Evolutionary conservation across 805 yeast species (phyloP).

Genomic region (Starmerella sp.): DNA sequence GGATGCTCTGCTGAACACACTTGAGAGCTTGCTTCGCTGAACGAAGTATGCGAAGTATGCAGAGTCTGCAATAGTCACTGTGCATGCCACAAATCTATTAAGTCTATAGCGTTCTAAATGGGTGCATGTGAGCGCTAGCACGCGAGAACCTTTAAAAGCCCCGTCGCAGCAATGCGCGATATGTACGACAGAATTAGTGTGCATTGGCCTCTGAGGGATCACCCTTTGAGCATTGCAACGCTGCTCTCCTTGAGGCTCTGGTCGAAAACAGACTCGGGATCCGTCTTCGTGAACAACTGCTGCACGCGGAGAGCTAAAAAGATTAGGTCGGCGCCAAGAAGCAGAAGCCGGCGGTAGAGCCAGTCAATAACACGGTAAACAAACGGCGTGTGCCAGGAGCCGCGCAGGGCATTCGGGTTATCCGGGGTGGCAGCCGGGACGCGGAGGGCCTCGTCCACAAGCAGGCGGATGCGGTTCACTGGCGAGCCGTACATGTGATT

Average conservation of each 20-base stretch:
- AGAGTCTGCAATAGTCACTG: too few relatives aligned
- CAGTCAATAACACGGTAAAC: constrained; percentile 5
- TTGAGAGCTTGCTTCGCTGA: too few relatives aligned
- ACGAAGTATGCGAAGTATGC: too few relatives aligned
- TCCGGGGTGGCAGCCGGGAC: constrained; percentile 3
- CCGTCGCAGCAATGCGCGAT: too few relatives aligned
- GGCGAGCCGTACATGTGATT: constrained; percentile 60
- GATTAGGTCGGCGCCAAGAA: constrained; percentile 11
- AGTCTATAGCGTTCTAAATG: too few relatives aligned
- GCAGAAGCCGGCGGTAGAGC: constrained; percentile 13
- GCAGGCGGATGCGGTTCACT: constrained; percentile 54
- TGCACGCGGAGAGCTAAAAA: constrained; percentile 10
- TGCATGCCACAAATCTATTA: too few relatives aligned
- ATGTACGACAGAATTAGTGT: too few relatives aligned
- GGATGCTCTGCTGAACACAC: too few relatives aligned
- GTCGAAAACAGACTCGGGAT: constrained; percentile 19
- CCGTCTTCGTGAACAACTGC: constrained; percentile 15
- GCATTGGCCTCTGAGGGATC: not conserved
- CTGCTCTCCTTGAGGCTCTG: constrained; percentile 12
- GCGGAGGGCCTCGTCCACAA: constrained; percentile 45
- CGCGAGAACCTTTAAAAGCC: too few relatives aligned
- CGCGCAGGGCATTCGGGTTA: not conserved
- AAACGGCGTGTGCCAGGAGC: constrained; percentile 4
- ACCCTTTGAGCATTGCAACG: constrained; percentile 7
- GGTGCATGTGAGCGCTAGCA: too few relatives aligned